Conservation (phyloP, 2,329 filamentous ascomycete genomes). For the Emmonsiellopsis sp. region DNA sequence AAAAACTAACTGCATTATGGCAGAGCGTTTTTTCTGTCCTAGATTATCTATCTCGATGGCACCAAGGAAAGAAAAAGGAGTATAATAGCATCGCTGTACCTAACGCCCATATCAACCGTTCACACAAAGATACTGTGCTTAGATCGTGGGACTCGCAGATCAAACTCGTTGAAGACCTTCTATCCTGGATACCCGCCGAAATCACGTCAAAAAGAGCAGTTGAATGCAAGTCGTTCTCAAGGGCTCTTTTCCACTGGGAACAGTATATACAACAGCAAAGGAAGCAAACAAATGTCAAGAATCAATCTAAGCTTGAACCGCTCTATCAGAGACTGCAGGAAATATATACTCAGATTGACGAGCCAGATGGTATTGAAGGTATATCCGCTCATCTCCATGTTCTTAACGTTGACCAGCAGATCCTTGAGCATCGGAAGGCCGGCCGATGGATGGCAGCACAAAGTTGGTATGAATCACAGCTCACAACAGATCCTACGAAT, state of each 20-base stretch:
- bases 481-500: slow-evolving; percentile 70
- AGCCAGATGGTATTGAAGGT: slow-evolving; percentile 91
- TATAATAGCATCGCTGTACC: slow-evolving; percentile 24
- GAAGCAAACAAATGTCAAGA: slow-evolving; percentile 37
- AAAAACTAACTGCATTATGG: slow-evolving; percentile 2
- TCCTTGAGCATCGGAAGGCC: slow-evolving; percentile 84
- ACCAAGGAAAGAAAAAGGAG: slow-evolving; percentile 64
- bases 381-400: slow-evolving; percentile 80
- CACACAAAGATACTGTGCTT: slow-evolving; percentile 21
- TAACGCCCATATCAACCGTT: slow-evolving; percentile 20
- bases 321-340: slow-evolving; percentile 74
- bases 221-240: slow-evolving; percentile 87
- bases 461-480: slow-evolving; percentile 91
- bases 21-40: slow-evolving; percentile 82
- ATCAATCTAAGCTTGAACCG: slow-evolving; percentile 47
- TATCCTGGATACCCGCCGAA: slow-evolving; percentile 61
- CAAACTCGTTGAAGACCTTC: slow-evolving; percentile 61
- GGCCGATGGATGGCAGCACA: slow-evolving; percentile 91
- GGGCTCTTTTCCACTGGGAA: slow-evolving; percentile 90
- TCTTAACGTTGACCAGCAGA: slow-evolving; percentile 86
- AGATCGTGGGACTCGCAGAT: slow-evolving; percentile 36
- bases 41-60: slow-evolving; percentile 86
- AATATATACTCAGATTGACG: slow-evolving; percentile 95
- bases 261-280: slow-evolving; percentile 64
- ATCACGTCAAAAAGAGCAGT: slow-evolving; percentile 74